Conservation (phyloP, 2,329 filamentous ascomycete genomes). For the Cytospora piceae region DNA sequence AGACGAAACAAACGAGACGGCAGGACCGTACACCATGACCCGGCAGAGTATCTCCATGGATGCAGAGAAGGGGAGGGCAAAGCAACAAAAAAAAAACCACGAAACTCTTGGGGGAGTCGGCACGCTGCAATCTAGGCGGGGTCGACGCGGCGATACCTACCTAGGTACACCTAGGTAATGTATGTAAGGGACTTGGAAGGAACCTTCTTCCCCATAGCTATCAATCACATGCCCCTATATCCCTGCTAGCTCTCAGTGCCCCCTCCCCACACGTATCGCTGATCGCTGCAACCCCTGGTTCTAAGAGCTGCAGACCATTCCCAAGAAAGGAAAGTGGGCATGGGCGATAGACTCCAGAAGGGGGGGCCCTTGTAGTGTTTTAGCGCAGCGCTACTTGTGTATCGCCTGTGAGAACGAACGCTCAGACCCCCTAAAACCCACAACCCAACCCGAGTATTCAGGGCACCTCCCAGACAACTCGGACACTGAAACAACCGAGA, state of each 20-base stretch:
- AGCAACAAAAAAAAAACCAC: too few species aligned
- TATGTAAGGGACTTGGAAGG: not conserved
- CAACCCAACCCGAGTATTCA: too few species aligned
- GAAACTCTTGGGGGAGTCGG: too few species aligned
- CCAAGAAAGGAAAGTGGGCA: not conserved
- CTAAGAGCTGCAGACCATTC: not conserved
- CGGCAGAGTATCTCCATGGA: not conserved
- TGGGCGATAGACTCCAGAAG: not conserved
- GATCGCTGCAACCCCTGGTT: not conserved
- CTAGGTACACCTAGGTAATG: too few species aligned
- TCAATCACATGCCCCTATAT: not conserved
- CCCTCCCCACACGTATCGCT: not conserved
- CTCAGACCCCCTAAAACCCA: not conserved
- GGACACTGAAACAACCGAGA: not conserved
- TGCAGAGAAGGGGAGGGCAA: not conserved
- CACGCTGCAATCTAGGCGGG: not conserved
- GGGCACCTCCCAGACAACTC: too few species aligned
- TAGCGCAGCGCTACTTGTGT: not conserved
- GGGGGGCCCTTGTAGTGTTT: not conserved
- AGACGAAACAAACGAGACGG: not conserved
- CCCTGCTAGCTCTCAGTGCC: not conserved
- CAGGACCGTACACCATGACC: not conserved
- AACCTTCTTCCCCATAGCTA: not conserved
- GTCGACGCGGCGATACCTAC: not conserved
- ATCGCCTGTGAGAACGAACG: not conserved